Conservation (phyloP, 345 rosid species). For the Brassica nigra region DNA sequence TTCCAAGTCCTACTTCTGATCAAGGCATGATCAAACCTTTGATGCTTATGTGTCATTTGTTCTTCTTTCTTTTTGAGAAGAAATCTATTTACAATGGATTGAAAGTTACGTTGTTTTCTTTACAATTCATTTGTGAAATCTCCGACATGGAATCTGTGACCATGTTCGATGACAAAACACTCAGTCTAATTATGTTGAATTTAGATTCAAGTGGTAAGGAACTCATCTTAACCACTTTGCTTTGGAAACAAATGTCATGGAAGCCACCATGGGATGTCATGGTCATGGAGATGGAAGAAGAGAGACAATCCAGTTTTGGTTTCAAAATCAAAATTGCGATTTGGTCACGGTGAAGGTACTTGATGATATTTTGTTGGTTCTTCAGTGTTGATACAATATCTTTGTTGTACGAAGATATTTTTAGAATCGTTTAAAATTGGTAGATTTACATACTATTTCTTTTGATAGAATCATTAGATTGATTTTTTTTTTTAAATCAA, state of each 20-base stretch:
- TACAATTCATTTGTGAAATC: background rate
- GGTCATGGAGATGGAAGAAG: background rate
- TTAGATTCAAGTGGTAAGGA: background rate
- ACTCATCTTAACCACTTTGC: background rate
- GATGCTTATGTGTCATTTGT: background rate
- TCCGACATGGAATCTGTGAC: background rate
- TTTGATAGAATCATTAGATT: too few relatives aligned
- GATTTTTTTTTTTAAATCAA: too few relatives aligned
- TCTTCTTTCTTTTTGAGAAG: too few relatives aligned
- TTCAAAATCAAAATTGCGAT: background rate
- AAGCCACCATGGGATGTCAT: too few relatives aligned
- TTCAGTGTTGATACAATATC: too few relatives aligned
- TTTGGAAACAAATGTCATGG: too few relatives aligned
- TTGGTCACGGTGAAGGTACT: background rate
- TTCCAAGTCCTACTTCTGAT: too few relatives aligned
- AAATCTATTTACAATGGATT: background rate
- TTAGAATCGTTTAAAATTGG: too few relatives aligned
- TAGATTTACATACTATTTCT: too few relatives aligned
- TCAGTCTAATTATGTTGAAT: background rate
- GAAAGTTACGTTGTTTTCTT: background rate
- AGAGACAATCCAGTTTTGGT: background rate
- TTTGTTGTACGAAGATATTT: background rate
- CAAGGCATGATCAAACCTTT: too few relatives aligned
- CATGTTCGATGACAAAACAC: background rate
- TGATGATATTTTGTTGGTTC: background rate